These are phyloP conservation scores for Waltergamsia citrina DNA, from an alignment of 2,329 filamentous ascomycete species.

Conservation along the genomic window DNA sequence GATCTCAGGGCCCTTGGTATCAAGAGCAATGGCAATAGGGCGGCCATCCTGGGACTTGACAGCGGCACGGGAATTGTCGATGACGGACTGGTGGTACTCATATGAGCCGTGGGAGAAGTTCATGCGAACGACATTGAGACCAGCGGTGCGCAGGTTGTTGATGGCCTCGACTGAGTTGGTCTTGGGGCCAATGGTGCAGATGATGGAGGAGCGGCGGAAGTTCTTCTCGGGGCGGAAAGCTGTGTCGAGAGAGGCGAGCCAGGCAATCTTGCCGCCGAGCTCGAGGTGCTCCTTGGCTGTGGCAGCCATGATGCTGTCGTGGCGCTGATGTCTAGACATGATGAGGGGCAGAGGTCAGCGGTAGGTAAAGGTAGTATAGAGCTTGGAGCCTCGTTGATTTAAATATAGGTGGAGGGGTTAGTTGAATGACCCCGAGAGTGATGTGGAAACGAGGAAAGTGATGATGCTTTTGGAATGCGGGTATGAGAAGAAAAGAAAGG, in stretches of 20 bases:
- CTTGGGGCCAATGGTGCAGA: conserved; percentile 98
- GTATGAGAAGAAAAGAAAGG: background rate
- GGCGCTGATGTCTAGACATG: conserved; percentile 21
- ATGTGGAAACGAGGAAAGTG: conserved; percentile 5
- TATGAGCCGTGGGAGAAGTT: conserved; percentile 83
- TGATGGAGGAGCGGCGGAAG: conserved; percentile 95
- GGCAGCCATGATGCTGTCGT: conserved; percentile 38
- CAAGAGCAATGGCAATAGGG: conserved; percentile 89
- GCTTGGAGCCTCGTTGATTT: too few species aligned
- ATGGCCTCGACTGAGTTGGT: conserved; percentile 97
- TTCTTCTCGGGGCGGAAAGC: conserved; percentile 79
- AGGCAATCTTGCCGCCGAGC: conserved; percentile 60
- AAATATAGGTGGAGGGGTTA: too few species aligned
- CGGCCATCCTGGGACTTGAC: conserved; percentile 71
- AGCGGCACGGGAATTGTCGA: conserved; percentile 86
- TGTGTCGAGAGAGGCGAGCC: conserved; percentile 70
- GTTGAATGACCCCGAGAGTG: background rate
- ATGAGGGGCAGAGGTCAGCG: conserved; percentile 5
- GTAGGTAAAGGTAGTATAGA: background rate
- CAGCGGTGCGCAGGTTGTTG: conserved; percentile 81
- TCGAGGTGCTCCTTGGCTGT: conserved; percentile 81
- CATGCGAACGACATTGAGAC: conserved; percentile 98
- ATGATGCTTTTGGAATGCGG: background rate
- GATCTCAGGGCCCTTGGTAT: conserved; percentile 57
- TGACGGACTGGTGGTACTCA: conserved; percentile 97